phyloP scores from a whole-genome alignment of 1,284 basidiomycete species.

The Porodaedalea pini region DNA sequence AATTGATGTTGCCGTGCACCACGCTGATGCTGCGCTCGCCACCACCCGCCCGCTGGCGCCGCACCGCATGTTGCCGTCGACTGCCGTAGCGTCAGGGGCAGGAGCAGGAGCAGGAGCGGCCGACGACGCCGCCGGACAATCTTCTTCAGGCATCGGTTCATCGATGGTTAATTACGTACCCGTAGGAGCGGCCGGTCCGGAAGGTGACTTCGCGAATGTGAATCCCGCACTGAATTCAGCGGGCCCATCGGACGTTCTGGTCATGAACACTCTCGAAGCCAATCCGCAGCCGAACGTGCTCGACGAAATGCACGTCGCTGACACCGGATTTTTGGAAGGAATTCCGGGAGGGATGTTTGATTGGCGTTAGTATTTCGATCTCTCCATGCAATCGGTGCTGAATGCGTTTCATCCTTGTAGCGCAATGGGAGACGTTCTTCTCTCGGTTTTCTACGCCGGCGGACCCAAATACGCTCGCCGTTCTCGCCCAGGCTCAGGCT shows the following conservation, averaged over 20 bases:
- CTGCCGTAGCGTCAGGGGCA: slow-evolving; percentile 20
- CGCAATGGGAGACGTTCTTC: slow-evolving; percentile 78
- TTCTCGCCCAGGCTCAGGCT: slow-evolving; percentile 15
- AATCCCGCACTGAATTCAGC: slow-evolving; percentile 52
- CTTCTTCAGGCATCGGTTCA: slow-evolving; percentile 23
- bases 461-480: slow-evolving; percentile 16
- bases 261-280: slow-evolving; percentile 69
- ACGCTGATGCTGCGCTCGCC: slow-evolving; percentile 14
- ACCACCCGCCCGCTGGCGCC: slow-evolving; percentile 22
- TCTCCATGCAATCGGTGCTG: background rate
- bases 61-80: slow-evolving; percentile 19
- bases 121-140: background rate
- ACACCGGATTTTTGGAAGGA: slow-evolving; percentile 71
- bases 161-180: slow-evolving; percentile 55
- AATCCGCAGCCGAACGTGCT: slow-evolving; percentile 50
- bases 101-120: slow-evolving; percentile 20
- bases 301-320: slow-evolving; percentile 62
- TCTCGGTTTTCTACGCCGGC: slow-evolving; percentile 32
- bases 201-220: slow-evolving; percentile 46
- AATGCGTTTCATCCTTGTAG: slow-evolving; percentile 34
- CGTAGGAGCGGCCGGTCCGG: slow-evolving; percentile 32
- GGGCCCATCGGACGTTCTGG: slow-evolving; percentile 52
- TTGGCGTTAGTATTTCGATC: slow-evolving; percentile 57
- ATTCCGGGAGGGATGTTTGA: slow-evolving; percentile 86
- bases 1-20: slow-evolving; percentile 8